Evolutionary conservation across 2,329 filamentous ascomycete genomes (phyloP).

Genomic region (Aspergillus sp.): DNA sequence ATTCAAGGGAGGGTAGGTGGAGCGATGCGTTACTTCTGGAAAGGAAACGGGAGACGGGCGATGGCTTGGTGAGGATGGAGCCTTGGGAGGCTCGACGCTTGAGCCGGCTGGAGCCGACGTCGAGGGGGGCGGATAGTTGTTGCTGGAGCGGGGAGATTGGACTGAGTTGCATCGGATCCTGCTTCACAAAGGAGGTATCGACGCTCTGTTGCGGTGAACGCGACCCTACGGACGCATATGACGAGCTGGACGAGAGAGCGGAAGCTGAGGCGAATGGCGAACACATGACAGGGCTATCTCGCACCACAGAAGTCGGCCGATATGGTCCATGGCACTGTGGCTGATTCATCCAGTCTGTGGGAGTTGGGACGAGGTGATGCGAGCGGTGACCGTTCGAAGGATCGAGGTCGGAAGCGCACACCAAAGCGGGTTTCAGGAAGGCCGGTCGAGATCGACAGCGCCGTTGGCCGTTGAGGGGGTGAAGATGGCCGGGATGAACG

Average conservation of each 20-base stretch:
- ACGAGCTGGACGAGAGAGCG: constrained; percentile 18
- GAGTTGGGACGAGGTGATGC: neutral
- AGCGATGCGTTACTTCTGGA: constrained; percentile 39
- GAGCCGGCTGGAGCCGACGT: constrained; percentile 24
- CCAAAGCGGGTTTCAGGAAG: too few species aligned
- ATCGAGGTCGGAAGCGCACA: neutral
- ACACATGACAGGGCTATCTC: constrained; percentile 30
- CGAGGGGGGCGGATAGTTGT: constrained; percentile 11
- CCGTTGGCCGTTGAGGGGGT: too few species aligned
- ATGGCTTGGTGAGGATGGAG: constrained; percentile 33
- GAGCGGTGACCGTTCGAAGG: constrained; percentile 6
- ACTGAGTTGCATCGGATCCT: constrained; percentile 14
- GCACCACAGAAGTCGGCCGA: constrained; percentile 22
- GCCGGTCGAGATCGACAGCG: too few species aligned
- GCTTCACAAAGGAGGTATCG: constrained; percentile 13
- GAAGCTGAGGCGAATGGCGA: constrained; percentile 19
- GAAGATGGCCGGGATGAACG: too few species aligned
- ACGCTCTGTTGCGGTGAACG: constrained; percentile 15
- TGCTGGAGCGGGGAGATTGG: constrained; percentile 20
- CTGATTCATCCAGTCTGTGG: constrained; percentile 31
- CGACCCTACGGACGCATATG: constrained; percentile 15
- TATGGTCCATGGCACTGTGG: constrained; percentile 31
- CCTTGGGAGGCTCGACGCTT: constrained; percentile 39
- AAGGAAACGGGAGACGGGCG: constrained; percentile 35
- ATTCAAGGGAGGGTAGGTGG: constrained; percentile 54